Evolutionary conservation across 1,284 basidiomycete species (phyloP), one percentile per base, ranked within the genome.

Genomic region (Stygiomarasmius scandens): DNA sequence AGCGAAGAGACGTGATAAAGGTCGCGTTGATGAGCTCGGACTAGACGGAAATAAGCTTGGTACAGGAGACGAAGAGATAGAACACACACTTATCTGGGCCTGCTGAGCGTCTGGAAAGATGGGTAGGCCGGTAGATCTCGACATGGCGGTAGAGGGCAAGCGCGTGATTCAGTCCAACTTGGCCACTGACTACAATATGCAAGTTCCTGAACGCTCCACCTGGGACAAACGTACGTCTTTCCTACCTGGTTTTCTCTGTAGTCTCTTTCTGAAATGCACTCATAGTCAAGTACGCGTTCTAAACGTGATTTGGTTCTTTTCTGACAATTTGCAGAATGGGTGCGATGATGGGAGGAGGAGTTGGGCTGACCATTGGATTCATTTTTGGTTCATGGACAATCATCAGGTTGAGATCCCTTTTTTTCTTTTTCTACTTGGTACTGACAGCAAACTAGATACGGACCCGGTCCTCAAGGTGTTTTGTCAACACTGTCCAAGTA

Each of bases 361-460:
- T 96, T 58, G 95, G 95, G 27, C 81, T 96, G 50, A 96, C 94
- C 36, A 96, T 96, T 68, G 95, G 95, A n/a, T 96, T 97, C 76
- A 88, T 97, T 63, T 97, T 97, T 69, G 95, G 94, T 49, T 87
- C 89, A 38, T 96, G 90, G 77, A 94, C 87, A 64, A 93, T 97
- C 69, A 75, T 97, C 44, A 82, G 93, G 94, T 93, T 65, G 62
- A 84, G 71, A 11, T 45, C 25, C 29, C 25, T 47, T 57, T 56
- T 27, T 25, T 52, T 54, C 29, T 49, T 52, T 20, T 11, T 44
- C 25, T 32, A 49, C 1, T 16, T 25, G 22, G 50, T 54, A 43
- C n/a, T 53, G 27, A 49, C 54, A 34, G 48, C 52, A 27, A 58
- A 24, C 32, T 54, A 96, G 94, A 69, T 83, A 85, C 64, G 95